A percentile compares a stretch with the other conserved stretches of the same genome.
Conservation (phyloP, 1,139 yeast genomes). For the Saccharomycopsis crataegensis region DNA sequence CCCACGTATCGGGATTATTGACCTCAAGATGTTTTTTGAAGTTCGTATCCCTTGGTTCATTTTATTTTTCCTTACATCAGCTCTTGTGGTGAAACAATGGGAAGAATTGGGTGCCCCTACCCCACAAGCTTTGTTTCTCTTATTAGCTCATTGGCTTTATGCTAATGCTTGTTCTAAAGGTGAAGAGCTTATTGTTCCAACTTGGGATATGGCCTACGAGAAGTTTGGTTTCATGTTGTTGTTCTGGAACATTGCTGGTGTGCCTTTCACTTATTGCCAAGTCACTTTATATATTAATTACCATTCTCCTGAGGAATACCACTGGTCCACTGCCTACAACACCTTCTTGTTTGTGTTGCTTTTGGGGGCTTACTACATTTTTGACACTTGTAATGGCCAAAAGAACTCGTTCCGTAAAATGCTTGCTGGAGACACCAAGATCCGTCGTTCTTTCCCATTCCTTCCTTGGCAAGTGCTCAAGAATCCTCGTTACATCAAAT, state of each 20-base stretch:
- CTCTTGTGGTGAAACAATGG: slow-evolving; percentile 69
- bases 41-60: slow-evolving; percentile 97
- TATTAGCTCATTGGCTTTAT: slow-evolving; percentile 86
- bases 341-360: slow-evolving; percentile 47
- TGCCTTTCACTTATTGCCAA: slow-evolving; percentile 95
- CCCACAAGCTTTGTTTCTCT: slow-evolving; percentile 65
- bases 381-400: slow-evolving; percentile 93
- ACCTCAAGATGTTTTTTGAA: slow-evolving; percentile 71
- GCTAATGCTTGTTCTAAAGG: slow-evolving; percentile 98
- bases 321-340: slow-evolving; percentile 59
- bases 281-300: slow-evolving; percentile 75
- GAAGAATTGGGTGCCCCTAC: slow-evolving; percentile 75
- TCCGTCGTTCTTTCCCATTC: slow-evolving; percentile 88
- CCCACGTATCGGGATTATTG: slow-evolving; percentile 89
- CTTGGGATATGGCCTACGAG: slow-evolving; percentile 99
- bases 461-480: slow-evolving; percentile 76
- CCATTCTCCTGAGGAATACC: slow-evolving; percentile 78
- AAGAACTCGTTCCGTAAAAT: slow-evolving; percentile 88
- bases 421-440: slow-evolving; percentile 67
- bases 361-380: slow-evolving; percentile 75
- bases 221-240: slow-evolving; percentile 96
- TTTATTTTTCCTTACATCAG: slow-evolving; percentile 68
- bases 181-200: slow-evolving; percentile 92
- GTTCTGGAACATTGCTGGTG: slow-evolving; percentile 99
- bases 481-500: slow-evolving; percentile 77